Evolutionary conservation across 805 yeast species (phyloP).

Genomic region (Yarrowia keelungensis): DNA sequence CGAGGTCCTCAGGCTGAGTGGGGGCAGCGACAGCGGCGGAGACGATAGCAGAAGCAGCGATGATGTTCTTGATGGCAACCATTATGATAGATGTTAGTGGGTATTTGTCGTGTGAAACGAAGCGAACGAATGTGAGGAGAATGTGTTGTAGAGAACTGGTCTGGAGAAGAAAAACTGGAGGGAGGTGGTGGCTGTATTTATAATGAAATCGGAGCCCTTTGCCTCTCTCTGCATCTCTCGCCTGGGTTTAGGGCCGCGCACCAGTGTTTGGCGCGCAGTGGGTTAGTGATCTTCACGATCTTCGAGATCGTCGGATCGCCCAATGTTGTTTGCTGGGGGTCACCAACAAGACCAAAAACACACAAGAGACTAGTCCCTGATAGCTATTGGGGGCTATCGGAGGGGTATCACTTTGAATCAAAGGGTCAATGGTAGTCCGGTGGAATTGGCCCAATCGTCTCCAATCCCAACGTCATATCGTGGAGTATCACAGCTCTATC

Average conservation of each 20-base stretch:
- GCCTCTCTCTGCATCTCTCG: slow-evolving; percentile 7
- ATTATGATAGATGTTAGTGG: slow-evolving; percentile 37
- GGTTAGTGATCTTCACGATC: slow-evolving; percentile 24
- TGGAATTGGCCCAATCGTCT: too few relatives aligned
- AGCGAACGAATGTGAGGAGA: slow-evolving; percentile 33
- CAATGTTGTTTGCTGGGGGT: slow-evolving; percentile 35
- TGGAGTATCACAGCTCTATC: neutral
- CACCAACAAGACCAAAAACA: neutral
- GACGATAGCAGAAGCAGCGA: slow-evolving; percentile 37
- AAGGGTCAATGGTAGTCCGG: too few relatives aligned
- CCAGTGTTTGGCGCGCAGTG: slow-evolving; percentile 21
- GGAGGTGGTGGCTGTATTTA: slow-evolving; percentile 25
- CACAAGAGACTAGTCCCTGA: neutral
- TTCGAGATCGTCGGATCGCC: slow-evolving; percentile 37
- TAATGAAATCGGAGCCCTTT: slow-evolving; percentile 14
- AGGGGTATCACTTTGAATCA: neutral
- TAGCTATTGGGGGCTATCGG: neutral
- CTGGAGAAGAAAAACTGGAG: slow-evolving; percentile 29
- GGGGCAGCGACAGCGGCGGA: slow-evolving; percentile 38
- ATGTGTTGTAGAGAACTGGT: slow-evolving; percentile 38
- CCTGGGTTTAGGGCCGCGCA: slow-evolving; percentile 33
- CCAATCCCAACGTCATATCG: neutral
- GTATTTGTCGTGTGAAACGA: slow-evolving; percentile 38
- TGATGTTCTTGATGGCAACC: slow-evolving; percentile 35
- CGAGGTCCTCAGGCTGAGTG: slow-evolving; percentile 38